Evolutionary conservation across 176 grass and related monocot genomes (phyloP).

Genomic region (Phragmites australis): DNA sequence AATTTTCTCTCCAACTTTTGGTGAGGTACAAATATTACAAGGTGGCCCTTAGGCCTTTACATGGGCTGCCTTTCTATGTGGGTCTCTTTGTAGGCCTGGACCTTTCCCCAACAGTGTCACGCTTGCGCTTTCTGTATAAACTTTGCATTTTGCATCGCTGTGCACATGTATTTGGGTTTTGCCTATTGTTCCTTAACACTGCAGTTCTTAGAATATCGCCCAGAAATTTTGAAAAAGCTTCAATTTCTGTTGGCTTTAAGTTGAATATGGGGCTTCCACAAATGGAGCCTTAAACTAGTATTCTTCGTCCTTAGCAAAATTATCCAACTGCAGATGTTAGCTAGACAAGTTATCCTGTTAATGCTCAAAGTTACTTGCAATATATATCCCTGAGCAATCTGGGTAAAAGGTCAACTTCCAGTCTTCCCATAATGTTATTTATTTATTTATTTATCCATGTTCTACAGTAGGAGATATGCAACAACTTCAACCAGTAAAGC

Average conservation of each 20-base stretch:
- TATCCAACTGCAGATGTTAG: constrained; percentile 3
- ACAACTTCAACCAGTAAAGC: not conserved
- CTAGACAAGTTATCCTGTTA: constrained; percentile 11
- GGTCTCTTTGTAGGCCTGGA: no score
- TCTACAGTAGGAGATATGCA: not conserved
- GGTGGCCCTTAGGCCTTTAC: no score
- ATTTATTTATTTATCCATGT: constrained; percentile 5
- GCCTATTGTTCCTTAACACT: not conserved
- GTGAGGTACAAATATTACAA: no score
- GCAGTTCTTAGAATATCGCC: not conserved
- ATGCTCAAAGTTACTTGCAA: constrained; percentile 9
- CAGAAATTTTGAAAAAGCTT: constrained; percentile 5
- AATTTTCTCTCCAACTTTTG: no score
- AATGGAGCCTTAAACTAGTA: constrained; percentile 17
- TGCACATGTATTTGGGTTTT: not conserved
- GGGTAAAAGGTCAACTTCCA: constrained; percentile 5
- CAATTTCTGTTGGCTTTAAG: constrained; percentile 1
- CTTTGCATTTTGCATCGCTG: not conserved
- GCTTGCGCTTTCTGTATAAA: not conserved
- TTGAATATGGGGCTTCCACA: not conserved
- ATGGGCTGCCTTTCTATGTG: no score
- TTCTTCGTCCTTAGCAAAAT: not conserved
- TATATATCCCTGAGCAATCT: constrained; percentile 21
- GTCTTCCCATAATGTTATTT: not conserved
- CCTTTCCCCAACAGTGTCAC: no score